A percentile compares a stretch with the other conserved stretches of the same genome.
Conservation (phyloP, 1,284 basidiomycete species). For the Cutaneotrichosporon sp. region DNA sequence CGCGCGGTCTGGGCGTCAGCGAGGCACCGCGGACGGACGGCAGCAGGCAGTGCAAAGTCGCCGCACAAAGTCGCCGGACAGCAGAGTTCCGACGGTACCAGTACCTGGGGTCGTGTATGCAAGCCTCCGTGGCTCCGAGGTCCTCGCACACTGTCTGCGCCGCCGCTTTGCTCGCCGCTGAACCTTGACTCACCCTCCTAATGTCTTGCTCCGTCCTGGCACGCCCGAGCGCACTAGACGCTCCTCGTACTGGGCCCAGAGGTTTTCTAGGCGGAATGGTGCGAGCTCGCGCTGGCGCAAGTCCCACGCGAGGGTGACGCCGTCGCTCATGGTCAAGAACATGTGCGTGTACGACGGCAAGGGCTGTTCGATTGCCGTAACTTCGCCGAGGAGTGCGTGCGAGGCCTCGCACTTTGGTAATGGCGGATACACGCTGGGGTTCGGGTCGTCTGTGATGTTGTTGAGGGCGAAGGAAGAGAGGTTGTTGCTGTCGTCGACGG, state of each 20-base stretch:
- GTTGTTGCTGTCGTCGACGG: constrained; percentile 39
- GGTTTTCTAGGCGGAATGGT: constrained; percentile 60
- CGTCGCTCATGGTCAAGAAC: constrained; percentile 45
- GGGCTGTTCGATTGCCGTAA: constrained; percentile 39
- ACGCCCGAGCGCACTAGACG: constrained; percentile 58
- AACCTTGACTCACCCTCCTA: constrained; percentile 47
- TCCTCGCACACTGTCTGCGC: no score
- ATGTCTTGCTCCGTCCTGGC: constrained; percentile 49
- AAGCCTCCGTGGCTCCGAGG: no score
- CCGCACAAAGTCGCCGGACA: no score
- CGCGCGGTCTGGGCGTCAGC: constrained; percentile 3
- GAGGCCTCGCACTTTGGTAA: constrained; percentile 31
- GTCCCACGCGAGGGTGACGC: constrained; percentile 59
- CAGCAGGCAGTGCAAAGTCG: background rate
- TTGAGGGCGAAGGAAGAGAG: constrained; percentile 37
- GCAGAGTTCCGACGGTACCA: no score
- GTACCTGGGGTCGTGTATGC: no score
- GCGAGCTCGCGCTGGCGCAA: constrained; percentile 61
- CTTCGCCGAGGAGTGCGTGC: constrained; percentile 28
- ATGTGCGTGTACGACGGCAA: constrained; percentile 40
- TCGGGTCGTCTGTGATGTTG: constrained; percentile 31
- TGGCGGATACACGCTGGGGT: constrained; percentile 31
- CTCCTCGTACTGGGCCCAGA: constrained; percentile 71
- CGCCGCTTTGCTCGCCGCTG: background rate
- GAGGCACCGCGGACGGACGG: background rate